Evolutionary conservation across 768 basidiomycete species (phyloP).

Genomic region (Clitopilus hobsonii): DNA sequence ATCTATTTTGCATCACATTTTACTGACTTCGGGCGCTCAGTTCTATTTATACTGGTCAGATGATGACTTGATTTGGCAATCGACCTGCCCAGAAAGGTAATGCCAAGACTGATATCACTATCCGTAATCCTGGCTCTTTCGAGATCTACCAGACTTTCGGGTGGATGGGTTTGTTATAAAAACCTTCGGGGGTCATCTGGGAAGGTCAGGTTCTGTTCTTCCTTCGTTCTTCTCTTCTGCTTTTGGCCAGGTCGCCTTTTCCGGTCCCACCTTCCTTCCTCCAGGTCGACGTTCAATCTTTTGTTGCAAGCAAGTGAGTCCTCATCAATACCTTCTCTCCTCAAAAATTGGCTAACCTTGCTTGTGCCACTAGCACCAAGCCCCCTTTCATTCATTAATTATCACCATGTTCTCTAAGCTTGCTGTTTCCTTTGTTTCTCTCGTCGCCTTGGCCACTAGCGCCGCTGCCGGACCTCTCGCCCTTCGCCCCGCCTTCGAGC

Average conservation of each 20-base stretch:
- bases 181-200: not conserved
- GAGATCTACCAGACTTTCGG: not conserved
- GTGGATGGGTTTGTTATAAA: conserved; percentile 13
- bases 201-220: conserved; percentile 12
- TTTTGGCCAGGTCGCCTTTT: conserved; percentile 37
- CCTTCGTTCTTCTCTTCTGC: conserved; percentile 17
- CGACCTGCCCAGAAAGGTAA: not conserved
- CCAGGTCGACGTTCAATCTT: conserved; percentile 25
- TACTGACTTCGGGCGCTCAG: not conserved
- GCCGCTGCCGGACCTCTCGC: conserved; percentile 27
- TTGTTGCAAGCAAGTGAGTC: conserved; percentile 21
- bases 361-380: conserved; percentile 2
- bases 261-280: conserved; percentile 24
- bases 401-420: conserved; percentile 35
- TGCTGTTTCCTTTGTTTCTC: conserved; percentile 23
- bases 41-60: not conserved
- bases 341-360: not conserved
- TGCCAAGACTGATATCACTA: not conserved
- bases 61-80: not conserved
- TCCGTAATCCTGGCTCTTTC: not conserved
- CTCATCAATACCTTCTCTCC: conserved; percentile 5
- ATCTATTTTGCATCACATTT: not conserved
- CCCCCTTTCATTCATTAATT: conserved; percentile 14
- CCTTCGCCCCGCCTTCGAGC: conserved; percentile 16
- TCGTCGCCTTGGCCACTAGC: conserved; percentile 24